Base-by-base conservation (phyloP, 441 rosid species). In the Theobroma grandiflorum region DNA sequence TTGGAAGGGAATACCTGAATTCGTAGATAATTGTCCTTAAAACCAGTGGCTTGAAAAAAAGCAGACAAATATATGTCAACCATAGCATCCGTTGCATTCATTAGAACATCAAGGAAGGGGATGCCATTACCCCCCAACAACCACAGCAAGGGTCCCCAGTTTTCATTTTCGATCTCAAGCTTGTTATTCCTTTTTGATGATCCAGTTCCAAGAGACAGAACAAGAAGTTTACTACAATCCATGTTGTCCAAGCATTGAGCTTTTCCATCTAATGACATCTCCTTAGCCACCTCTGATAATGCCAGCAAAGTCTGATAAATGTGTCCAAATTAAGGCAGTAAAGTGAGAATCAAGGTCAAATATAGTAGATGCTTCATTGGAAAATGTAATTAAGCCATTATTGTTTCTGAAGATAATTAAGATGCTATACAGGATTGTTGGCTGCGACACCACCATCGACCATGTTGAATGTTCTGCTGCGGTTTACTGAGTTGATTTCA, bases 401-500 rank as follows among this genome's bases (percentile, higher is more conserved):
- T 9, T 38, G 31, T 52, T 45, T 11, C 72, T 26, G 7, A 38
- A 61, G 14, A 11, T 4, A 26, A 37, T n/a, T n/a, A n/a, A n/a
- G 38, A 15, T 62, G 4, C 16, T 22, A 58, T 78, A 82, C 84
- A 6, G 84, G 84, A 74, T 68, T 82, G 37, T 68, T 74, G 4
- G 82, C 82, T 67, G 84, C 84, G 69, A 82, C 79, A 38, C 79
- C 79, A 43, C 79, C 84, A 43, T 78, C 82, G 1, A 78, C 37
- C 75, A 82, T 70, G 73, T 78, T 78, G 58, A 67, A 82, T 4
- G 50, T n/a, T 53, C 42, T 62, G 77, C 66, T 62, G 4, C 50
- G 55, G 42, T 62, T 40, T 47, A 37, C 7, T 57, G 79, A 6
- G 2, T 57, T 26, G 64, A 38, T 59, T 74, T 78, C 22, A 50